These are phyloP conservation scores for Marasmius sp. DNA, from an alignment of 1,284 basidiomycete species.

Conservation along the genomic window DNA sequence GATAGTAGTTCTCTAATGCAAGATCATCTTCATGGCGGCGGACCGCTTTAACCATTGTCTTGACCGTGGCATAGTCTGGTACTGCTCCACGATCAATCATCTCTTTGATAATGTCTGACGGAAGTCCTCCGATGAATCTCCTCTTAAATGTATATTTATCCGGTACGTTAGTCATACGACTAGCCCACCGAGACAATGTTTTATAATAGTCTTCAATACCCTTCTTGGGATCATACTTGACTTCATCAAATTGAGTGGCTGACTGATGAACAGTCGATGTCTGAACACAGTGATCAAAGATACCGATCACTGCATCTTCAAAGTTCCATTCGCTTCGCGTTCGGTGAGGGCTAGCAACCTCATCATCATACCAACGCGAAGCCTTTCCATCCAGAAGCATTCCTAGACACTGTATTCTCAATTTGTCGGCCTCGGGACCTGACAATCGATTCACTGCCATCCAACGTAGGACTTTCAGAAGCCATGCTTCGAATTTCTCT, in stretches of 20 bases:
- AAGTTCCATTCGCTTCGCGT: slow-evolving; percentile 9
- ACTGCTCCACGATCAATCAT: background rate
- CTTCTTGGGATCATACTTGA: background rate
- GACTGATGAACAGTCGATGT: slow-evolving; percentile 16
- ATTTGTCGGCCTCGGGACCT: too few species aligned
- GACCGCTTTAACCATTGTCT: background rate
- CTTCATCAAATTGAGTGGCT: slow-evolving; percentile 4
- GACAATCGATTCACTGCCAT: too few species aligned
- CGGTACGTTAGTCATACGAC: slow-evolving; percentile 8
- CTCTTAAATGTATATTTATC: slow-evolving; percentile 8
- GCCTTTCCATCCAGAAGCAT: slow-evolving; percentile 11
- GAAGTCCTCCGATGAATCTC: slow-evolving; percentile 7
- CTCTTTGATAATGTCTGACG: background rate
- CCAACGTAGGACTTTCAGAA: too few species aligned
- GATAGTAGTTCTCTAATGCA: background rate
- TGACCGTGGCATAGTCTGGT: background rate
- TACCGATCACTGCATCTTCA: slow-evolving; percentile 11
- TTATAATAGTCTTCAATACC: slow-evolving; percentile 15
- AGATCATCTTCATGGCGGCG: background rate
- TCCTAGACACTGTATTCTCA: too few species aligned
- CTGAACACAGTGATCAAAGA: slow-evolving; percentile 18
- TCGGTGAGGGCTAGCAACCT: slow-evolving; percentile 8
- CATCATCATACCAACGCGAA: slow-evolving; percentile 9
- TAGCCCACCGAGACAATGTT: slow-evolving; percentile 3
- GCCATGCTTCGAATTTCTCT: too few species aligned